These are phyloP conservation scores for Raphanus raphanistrum DNA, from an alignment of 345 rosid genomes.

Conservation along the genomic window DNA sequence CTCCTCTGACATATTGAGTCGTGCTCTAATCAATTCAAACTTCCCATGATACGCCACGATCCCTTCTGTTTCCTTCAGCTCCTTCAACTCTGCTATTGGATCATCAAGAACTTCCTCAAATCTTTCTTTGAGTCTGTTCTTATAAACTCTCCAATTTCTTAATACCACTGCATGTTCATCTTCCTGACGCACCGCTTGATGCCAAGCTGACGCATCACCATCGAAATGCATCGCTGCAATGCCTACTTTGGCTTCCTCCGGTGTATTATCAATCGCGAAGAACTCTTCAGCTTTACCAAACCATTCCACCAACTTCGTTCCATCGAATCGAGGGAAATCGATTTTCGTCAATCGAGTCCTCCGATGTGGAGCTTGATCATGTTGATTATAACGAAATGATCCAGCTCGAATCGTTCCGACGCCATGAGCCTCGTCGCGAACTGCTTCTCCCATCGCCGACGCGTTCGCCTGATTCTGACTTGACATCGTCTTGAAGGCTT, in stretches of 20 bases:
- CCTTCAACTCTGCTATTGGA: background rate
- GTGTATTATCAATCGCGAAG: background rate
- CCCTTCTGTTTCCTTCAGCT: background rate
- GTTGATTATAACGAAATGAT: too few species aligned
- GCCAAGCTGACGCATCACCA: background rate
- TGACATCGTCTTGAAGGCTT: too few species aligned
- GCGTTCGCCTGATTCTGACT: too few species aligned
- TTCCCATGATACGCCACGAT: background rate
- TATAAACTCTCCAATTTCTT: too few species aligned
- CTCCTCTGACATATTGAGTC: background rate
- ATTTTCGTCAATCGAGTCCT: background rate
- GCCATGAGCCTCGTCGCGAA: too few species aligned
- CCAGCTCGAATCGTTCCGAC: too few species aligned
- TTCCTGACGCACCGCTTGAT: background rate
- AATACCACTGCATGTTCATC: background rate
- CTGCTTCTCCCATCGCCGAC: too few species aligned
- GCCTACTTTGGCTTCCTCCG: background rate
- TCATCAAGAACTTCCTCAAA: background rate
- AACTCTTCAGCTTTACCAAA: background rate
- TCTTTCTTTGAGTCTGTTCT: background rate
- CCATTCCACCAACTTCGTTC: background rate
- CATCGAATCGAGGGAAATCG: background rate
- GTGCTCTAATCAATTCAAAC: background rate
- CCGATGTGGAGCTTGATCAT: too few species aligned
- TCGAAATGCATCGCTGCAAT: background rate